Percentiles rank a stretch among this genome's conserved stretches.
phyloP scores from a whole-genome alignment of 331 rosid genomes.

The Malus hybrid region DNA sequence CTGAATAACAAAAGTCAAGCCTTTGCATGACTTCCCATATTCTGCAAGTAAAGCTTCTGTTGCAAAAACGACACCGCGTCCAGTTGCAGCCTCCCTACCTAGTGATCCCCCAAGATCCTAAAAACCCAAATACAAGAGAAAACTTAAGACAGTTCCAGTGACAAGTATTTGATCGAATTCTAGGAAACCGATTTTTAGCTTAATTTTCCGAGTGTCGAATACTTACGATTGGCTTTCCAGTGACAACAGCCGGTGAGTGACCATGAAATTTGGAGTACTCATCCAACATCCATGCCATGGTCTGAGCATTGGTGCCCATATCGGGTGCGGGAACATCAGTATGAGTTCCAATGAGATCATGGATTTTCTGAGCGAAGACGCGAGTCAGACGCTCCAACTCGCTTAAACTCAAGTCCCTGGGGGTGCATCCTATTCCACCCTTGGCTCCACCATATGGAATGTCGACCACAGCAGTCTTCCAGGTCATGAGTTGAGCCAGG shows the following conservation, averaged over 20 bases:
- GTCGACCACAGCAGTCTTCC: conserved; percentile 95
- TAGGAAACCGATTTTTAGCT: background rate
- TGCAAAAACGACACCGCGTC: conserved; percentile 71
- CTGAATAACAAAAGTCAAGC: conserved; percentile 62
- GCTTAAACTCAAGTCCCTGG: conserved; percentile 58
- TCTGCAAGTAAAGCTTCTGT: conserved; percentile 84
- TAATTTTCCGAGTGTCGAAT: background rate
- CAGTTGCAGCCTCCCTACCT: conserved; percentile 97
- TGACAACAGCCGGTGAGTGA: conserved; percentile 89
- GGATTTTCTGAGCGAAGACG: conserved; percentile 89
- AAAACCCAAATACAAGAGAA: background rate
- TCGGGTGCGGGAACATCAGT: conserved; percentile 94
- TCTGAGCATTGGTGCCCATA: conserved; percentile 91
- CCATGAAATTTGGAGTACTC: conserved; percentile 96
- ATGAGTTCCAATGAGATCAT: conserved; percentile 78
- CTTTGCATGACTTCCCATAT: conserved; percentile 60
- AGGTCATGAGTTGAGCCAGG: conserved; percentile 88
- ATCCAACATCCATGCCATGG: conserved; percentile 96
- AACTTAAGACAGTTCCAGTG: background rate
- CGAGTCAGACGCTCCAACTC: conserved; percentile 93
- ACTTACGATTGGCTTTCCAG: conserved; percentile 91
- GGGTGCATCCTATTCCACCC: conserved; percentile 96
- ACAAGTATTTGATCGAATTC: background rate
- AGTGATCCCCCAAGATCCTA: conserved; percentile 98
- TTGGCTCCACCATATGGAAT: conserved; percentile 96